Percentiles rank a stretch among this genome's conserved stretches.
phyloP scores from a whole-genome alignment of 768 basidiomycete species.

The Rhodotorula diobovata region DNA sequence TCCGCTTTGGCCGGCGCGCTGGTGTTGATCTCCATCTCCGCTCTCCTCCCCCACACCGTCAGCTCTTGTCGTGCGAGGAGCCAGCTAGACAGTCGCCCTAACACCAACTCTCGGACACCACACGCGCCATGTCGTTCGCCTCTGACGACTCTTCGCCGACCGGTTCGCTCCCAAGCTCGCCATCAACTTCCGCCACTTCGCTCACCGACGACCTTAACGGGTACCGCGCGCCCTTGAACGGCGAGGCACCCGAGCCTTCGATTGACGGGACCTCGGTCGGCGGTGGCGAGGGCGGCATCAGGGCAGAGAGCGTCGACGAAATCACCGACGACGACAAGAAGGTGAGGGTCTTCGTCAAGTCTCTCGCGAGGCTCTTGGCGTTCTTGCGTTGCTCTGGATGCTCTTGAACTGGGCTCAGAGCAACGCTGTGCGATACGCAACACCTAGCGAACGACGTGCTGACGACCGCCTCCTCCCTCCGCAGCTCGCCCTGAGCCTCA shows the following conservation, averaged over 20 bases:
- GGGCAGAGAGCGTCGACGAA: conserved; percentile 8
- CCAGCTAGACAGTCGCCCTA: no score
- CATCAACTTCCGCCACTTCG: not conserved
- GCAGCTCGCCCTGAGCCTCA: conserved; percentile 52
- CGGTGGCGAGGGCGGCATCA: conserved; percentile 28
- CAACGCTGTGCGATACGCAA: no score
- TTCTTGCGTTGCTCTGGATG: not conserved
- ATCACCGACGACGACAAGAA: conserved; percentile 31
- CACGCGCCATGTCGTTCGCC: not conserved
- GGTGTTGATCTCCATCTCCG: no score
- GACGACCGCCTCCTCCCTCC: not conserved
- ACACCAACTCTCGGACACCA: not conserved
- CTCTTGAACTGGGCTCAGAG: not conserved
- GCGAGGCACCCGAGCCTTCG: conserved; percentile 32
- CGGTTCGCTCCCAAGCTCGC: not conserved
- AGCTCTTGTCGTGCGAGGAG: no score
- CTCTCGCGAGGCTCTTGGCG: not conserved
- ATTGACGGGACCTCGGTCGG: conserved; percentile 30
- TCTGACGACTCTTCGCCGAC: conserved; percentile 12
- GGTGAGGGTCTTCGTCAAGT: conserved; percentile 9
- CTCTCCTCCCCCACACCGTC: no score
- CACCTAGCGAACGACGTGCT: not conserved
- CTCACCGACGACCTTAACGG: not conserved
- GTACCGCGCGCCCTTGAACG: conserved; percentile 31
- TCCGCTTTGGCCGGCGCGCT: no score